phyloP scores from a whole-genome alignment of 2,329 filamentous ascomycete genomes.

The Tolypocladium pustulatum region DNA sequence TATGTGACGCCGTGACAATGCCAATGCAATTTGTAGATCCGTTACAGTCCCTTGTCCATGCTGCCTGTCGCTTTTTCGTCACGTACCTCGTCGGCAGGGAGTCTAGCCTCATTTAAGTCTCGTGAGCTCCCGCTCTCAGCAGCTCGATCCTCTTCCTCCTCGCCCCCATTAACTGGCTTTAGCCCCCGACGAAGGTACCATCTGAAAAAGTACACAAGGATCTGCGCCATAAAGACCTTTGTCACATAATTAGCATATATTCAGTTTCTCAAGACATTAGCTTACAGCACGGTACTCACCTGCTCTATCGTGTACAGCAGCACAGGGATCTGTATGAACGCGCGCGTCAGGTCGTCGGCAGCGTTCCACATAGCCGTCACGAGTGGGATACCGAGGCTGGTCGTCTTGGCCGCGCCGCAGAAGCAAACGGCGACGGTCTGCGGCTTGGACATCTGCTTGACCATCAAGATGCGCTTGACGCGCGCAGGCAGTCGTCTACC shows the following conservation, averaged over 20 bases:
- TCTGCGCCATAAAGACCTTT: conserved; percentile 32
- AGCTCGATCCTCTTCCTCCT: neutral
- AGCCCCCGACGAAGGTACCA: conserved; percentile 25
- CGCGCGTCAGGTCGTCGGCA: conserved; percentile 40
- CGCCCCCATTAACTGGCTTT: conserved; percentile 12
- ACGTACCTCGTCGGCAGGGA: neutral
- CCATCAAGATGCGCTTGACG: conserved; percentile 27
- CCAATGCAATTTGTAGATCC: neutral
- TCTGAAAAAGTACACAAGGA: conserved; percentile 34
- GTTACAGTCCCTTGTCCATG: neutral
- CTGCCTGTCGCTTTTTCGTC: neutral
- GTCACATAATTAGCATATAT: neutral
- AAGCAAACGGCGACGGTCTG: conserved; percentile 64
- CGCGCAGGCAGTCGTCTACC: conserved; percentile 13
- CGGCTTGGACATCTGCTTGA: conserved; percentile 43
- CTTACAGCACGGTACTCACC: conserved; percentile 10
- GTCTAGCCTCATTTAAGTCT: neutral
- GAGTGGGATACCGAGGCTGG: conserved; percentile 58
- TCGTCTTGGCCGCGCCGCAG: conserved; percentile 64
- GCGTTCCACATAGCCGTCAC: conserved; percentile 57
- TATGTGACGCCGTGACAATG: neutral
- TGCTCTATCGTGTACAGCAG: conserved; percentile 52
- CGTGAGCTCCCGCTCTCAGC: neutral
- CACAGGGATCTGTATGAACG: conserved; percentile 53
- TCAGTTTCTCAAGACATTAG: neutral